Conservation (phyloP, 306 rosid genomes). For the Pachyrhizus erosus region DNA sequence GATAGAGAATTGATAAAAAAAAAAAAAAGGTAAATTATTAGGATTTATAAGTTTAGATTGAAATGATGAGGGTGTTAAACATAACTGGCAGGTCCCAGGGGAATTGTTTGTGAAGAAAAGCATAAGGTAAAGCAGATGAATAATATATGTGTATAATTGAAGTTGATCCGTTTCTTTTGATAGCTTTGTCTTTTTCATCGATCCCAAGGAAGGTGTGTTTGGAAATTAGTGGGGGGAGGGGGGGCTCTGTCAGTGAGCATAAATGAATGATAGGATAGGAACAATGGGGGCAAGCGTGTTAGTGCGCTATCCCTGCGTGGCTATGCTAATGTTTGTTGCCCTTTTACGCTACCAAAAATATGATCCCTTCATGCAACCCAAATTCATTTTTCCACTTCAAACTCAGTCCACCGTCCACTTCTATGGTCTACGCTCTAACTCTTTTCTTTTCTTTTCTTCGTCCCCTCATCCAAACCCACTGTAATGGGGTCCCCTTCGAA, state of each 20-base stretch:
- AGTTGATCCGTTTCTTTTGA: not conserved
- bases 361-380: not conserved
- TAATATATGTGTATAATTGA: not conserved
- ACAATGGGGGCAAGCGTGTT: conserved; percentile 59
- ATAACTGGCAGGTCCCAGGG: not conserved
- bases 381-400: too few species aligned
- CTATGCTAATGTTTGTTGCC: conserved; percentile 53
- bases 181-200: not conserved
- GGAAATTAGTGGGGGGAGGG: too few species aligned
- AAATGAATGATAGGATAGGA: conserved; percentile 29
- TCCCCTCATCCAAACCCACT: too few species aligned
- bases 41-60: not conserved
- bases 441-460: too few species aligned
- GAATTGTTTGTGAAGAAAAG: too few species aligned
- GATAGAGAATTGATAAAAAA: too few species aligned
- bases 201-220: too few species aligned
- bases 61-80: not conserved
- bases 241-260: too few species aligned
- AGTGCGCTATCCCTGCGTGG: conserved; percentile 8
- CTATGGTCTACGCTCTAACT: too few species aligned
- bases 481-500: too few species aligned
- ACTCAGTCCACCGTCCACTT: too few species aligned
- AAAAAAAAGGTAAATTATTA: not conserved
- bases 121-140: not conserved
- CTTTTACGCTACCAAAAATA: conserved; percentile 56